Conservation (phyloP, 345 rosid genomes). For the Balakata baccata region DNA sequence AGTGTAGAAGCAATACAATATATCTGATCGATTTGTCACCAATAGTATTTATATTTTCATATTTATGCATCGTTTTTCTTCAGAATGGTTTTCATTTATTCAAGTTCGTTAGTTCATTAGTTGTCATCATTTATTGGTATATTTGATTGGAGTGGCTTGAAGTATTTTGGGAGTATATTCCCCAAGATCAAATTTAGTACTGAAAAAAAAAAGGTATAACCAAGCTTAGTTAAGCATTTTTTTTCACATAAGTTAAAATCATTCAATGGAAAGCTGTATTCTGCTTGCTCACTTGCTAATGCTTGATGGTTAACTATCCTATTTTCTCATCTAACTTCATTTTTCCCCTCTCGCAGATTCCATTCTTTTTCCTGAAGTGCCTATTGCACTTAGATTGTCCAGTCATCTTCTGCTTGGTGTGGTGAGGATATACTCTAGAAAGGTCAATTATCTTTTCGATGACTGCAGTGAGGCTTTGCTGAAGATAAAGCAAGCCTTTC, state of each 20-base stretch:
- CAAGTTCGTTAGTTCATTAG: not conserved
- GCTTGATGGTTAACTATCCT: conserved; percentile 7
- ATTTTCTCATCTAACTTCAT: conserved; percentile 5
- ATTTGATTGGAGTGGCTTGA: not conserved
- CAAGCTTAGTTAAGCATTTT: not conserved
- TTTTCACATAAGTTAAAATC: not conserved
- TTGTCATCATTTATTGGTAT: not conserved
- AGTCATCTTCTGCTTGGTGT: conserved; percentile 99
- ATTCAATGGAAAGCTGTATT: not conserved
- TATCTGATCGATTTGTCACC: not conserved
- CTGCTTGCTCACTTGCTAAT: not conserved
- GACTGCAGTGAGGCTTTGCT: conserved; percentile 99
- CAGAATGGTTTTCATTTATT: not conserved
- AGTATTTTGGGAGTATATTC: not conserved
- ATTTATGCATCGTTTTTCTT: not conserved
- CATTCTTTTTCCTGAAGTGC: conserved; percentile 95
- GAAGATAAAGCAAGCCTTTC: conserved; percentile 97
- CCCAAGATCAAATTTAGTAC: not conserved
- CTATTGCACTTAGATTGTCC: conserved; percentile 87
- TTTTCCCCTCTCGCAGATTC: conserved; percentile 55
- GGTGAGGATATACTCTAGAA: conserved; percentile 95
- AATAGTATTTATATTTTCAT: not conserved
- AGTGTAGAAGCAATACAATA: not conserved
- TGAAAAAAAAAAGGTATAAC: not conserved
- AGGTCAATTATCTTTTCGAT: conserved; percentile 97